Evolutionary conservation across 805 yeast genomes (phyloP), one percentile per base, ranked within the genome.

Genomic region (Scheffersomyces ergatensis): DNA sequence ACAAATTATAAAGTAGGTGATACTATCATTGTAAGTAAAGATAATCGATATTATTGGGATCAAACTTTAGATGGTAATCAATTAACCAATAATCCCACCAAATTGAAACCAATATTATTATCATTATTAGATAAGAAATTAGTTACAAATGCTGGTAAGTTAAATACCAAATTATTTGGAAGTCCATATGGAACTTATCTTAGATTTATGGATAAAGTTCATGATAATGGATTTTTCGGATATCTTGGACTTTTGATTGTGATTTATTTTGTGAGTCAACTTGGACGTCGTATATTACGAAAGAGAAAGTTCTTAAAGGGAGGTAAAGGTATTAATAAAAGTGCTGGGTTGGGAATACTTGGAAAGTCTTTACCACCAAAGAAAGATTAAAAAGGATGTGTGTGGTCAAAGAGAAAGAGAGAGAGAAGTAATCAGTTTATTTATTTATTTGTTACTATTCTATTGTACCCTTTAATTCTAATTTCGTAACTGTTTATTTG

Each of bases 1-100:
- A 49, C 54, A n/a, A 40, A 51, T 0, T 72, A 64, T 46, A 44
- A 57, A 8, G 54, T 62, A 2, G 92, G 90, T 5, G 87, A 84
- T 54, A 65, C 78, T 0, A 51, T 85, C 1, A 57, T 85, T 2
- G 60, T 83, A 2, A 62, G 70, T 24, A 72, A 72, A 46, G 72
- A 75, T 64, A 56, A 67, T 58, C 46, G 46, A 42, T 47, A 51
- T 38, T 60, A 53, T 39, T 46, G 71, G 67, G 49, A 65, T 48
- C 39, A 50, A 59, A 43, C 70, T 53, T 40, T 62, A 3, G 40
- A 43, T 19, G 84, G 82, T 0, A 44, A 53, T 0, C 36, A 41
- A 13, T 56, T 79, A 39, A 58, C 42, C 3, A 60, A 65, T 36
- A 60, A 60, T 7, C 67, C 74, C 0, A 53, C 60, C 3, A 47